These are phyloP conservation scores for Pichia sp. DNA, from an alignment of 1,139 yeast genomes.

Conservation along the genomic window DNA sequence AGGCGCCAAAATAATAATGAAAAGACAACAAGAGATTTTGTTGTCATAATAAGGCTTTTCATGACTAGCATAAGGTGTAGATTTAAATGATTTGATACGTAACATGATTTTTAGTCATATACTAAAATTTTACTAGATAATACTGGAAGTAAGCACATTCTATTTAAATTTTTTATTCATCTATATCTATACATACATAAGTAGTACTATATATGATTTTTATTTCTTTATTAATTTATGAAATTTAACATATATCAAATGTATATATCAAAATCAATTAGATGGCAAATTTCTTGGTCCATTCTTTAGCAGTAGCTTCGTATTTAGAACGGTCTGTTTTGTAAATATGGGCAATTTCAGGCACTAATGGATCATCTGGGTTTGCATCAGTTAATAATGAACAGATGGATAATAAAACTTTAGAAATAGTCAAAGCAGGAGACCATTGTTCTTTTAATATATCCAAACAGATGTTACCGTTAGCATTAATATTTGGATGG, in stretches of 20 bases:
- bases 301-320: slow-evolving; percentile 96
- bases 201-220: too few species aligned
- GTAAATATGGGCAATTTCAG: slow-evolving; percentile 95
- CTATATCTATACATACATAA: too few species aligned
- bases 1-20: too few species aligned
- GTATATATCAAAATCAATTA: slow-evolving; percentile 26
- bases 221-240: not conserved
- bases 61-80: too few species aligned
- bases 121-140: too few species aligned
- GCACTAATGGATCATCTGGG: slow-evolving; percentile 98
- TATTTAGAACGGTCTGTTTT: slow-evolving; percentile 91
- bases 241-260: not conserved
- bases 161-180: too few species aligned
- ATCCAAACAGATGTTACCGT: slow-evolving; percentile 54
- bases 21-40: too few species aligned
- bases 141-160: too few species aligned
- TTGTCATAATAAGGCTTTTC: too few species aligned
- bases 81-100: too few species aligned
- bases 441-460: slow-evolving; percentile 59
- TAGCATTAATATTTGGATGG: slow-evolving; percentile 65
- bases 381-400: slow-evolving; percentile 82
- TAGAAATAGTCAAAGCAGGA: slow-evolving; percentile 57
- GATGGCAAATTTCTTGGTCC: slow-evolving; percentile 98
- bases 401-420: slow-evolving; percentile 50
- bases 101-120: too few species aligned